phyloP scores from a whole-genome alignment of 75 land plant genomes.

The Sequoiadendron giganteum region DNA sequence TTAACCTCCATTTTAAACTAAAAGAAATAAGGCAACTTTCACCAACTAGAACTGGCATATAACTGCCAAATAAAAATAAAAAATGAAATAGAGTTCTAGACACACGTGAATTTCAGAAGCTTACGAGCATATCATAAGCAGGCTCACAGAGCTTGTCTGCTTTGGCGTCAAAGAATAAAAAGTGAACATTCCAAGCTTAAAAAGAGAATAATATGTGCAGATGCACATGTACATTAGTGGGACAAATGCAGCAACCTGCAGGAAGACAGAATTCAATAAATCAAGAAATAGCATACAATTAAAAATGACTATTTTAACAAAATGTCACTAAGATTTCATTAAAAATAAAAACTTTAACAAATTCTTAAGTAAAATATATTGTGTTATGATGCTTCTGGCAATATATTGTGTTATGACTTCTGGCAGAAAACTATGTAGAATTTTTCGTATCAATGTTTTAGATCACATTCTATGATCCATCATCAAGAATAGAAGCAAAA shows the following conservation, averaged over 20 bases:
- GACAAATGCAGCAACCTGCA: conserved; percentile 78
- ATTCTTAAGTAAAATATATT: background rate
- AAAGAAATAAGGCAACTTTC: background rate
- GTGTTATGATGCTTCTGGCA: too few species aligned
- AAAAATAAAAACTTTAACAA: background rate
- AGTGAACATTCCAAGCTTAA: conserved; percentile 96
- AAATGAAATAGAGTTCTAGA: background rate
- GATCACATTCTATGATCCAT: too few species aligned
- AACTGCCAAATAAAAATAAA: background rate
- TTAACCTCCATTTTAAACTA: conserved; percentile 3
- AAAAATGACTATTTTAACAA: background rate
- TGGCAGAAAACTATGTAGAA: too few species aligned
- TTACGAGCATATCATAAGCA: conserved; percentile 99
- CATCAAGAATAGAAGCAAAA: too few species aligned
- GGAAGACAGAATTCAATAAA: background rate
- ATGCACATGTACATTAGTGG: conserved; percentile 96
- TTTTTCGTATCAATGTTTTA: too few species aligned
- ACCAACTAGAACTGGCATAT: background rate
- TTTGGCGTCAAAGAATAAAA: conserved; percentile 93
- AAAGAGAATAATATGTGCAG: conserved; percentile 94
- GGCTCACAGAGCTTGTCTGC: conserved; percentile 92
- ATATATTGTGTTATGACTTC: background rate
- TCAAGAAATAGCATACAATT: conserved; percentile 1
- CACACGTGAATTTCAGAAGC: conserved; percentile 14
- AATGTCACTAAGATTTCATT: background rate